Base-by-base conservation (phyloP, 2,329 filamentous ascomycete genomes). In the Phialocephala subalpina region DNA sequence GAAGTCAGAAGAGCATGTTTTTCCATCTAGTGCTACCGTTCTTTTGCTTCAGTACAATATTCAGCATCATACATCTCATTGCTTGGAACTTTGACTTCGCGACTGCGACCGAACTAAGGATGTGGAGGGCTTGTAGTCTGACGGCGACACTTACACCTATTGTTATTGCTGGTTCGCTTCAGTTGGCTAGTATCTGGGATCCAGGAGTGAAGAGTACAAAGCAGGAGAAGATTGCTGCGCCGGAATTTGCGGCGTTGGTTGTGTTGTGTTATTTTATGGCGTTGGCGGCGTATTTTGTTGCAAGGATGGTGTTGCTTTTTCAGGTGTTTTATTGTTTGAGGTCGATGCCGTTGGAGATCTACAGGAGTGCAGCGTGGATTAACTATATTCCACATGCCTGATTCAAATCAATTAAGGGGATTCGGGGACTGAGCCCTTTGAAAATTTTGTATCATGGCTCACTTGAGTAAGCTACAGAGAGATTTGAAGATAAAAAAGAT, bases 1-100 rank as follows among this genome's bases (percentile, higher is more conserved):
- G 45, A 20, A 20, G 45, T 49, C 45, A 49, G 20, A 49, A 49
- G 45, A 49, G 45, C 45, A 49, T 49, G 45, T 49, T 49, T 18
- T 49, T 49, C 45, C 12, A 49, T 22, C 8, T 49, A 5, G 45
- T 49, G n/a, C 20, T 49, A 2, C 45, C 45, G 8, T 49, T 49
- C 45, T 49, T 49, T 18, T 49, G 45, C 45, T 49, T 49, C 22
- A 49, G 45, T 18, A 20, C 45, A 5, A 49, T 49, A 49, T 49
- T 49, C 12, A 49, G 45, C 18, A 12, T 49, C 5, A 49, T 49
- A 16, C 45, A 49, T 12, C 45, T 49, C 22, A 9, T 49, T 49
- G 45, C 45, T 22, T 49, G 45, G 45, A 49, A 49, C 18, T 49
- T 49, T 12, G 20, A 49, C 20, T 49, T 49, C 20, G 45, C 45